Evolutionary conservation across 306 rosid genomes (phyloP), one percentile per base, ranked within the genome.

Genomic region (Pterocarpus macrocarpus): DNA sequence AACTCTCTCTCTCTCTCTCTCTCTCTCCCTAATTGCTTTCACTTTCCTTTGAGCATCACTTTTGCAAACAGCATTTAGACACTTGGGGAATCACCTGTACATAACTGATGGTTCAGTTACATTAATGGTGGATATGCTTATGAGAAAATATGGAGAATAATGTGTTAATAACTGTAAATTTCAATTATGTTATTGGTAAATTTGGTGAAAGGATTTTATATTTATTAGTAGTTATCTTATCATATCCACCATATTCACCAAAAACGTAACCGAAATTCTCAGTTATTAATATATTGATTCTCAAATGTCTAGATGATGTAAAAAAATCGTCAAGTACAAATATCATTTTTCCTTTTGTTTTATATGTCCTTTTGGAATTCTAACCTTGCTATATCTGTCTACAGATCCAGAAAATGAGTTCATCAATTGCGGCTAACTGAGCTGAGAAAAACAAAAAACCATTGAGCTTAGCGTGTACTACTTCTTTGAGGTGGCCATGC

Each of bases 361-460:
- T 11, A 69, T 61, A 28, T 22, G 36, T 30, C 35, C 14, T 44
- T 64, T 56, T n/a, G 43, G 59, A 55, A 53, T 64, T 70, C 75
- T 76, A 67, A 76, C 83, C 68, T 55, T 61, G 43, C 34, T 45
- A 14, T 43, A 69, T 62, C 32, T 63, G 28, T 55, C 32, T 74
- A 47, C 77, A 87, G 90, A 87, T 87, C 67, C 90, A 87, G 69
- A 74, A 5, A 56, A 77, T 87, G 90, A 44, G 58, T 84, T 66
- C 90, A 68, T 76, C 79, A 38, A 44, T 64, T 45, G 72, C 44
- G 4, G 70, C 79, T 81, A 87, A 81, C 28, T 53, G 59, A 53
- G 28, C 10, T 55, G 30, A 5, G 2, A 55, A 17, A 55, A n/a
- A 16, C 15, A 47, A 47, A 47, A 11, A 43, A 0, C 41, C 5